Base-by-base conservation (phyloP, 257 asterid species). In the Handroanthus guayacan region DNA sequence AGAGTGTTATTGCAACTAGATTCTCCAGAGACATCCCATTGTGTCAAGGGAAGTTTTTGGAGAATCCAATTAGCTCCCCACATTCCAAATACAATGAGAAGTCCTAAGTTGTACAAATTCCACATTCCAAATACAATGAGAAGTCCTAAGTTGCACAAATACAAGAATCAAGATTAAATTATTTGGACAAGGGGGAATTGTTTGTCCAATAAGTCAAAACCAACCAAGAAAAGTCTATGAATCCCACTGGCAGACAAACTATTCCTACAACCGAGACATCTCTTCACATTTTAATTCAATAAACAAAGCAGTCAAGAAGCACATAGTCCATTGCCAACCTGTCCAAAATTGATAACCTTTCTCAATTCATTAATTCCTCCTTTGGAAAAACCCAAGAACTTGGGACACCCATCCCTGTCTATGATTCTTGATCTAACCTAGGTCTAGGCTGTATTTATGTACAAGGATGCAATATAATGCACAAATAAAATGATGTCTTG, bases 281-380 rank as follows among this genome's bases (percentile, higher is more conserved):
- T 43, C 67, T 69, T 80, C 36, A 62, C 75, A 77, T 44, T 82
- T 74, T 54, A 75, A 56, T 66, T 38, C 54, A 60, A 50, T 74
- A 71, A 65, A 67, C 74, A 56, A 75, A 75, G 48, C 48, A 84
- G 62, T 78, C 20, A 75, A 75, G 78, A 65, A 64, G 58, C 72
- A 79, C 47, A 57, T 3, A 77, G 83, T 85, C 88, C 69, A 80
- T 57, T 69, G 85, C 89, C 84, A 86, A 78, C 89, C 88, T 85
- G 88, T 82, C 86, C 79, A 77, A 57, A 72, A 44, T 80, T 54
- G 86, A 80, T 81, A 84, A 79, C 52, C 79, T 69, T 80, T 74
- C 79, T 48, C 64, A 77, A 61, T 72, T 75, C 64, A 77, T 51
- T 64, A 72, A 67, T 58, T 25, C 51, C 47, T 61, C 38, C 79